Conservation (phyloP, 2,329 filamentous ascomycete species). For the Cladosporium sp. region DNA sequence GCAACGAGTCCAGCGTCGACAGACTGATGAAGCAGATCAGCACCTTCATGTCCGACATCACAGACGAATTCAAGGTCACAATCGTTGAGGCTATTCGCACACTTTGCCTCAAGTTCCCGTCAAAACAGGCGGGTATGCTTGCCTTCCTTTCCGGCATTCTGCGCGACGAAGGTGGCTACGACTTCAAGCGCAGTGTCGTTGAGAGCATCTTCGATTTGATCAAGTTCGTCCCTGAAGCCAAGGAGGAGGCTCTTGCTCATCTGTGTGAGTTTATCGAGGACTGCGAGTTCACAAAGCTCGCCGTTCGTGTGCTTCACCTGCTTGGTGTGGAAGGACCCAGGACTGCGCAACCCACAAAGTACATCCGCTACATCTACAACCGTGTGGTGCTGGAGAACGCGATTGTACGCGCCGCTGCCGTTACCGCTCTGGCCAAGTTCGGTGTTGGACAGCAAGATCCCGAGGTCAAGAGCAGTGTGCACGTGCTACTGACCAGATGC, state of each 20-base stretch:
- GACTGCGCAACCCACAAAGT: slow-evolving; percentile 94
- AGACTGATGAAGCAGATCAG: slow-evolving; percentile 98
- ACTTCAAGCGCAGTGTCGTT: slow-evolving; percentile 96
- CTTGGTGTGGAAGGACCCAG: slow-evolving; percentile 93
- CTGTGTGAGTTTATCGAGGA: slow-evolving; percentile 99
- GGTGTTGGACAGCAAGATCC: slow-evolving; percentile 94
- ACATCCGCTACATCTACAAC: slow-evolving; percentile 99
- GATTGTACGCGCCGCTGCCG: slow-evolving; percentile 89
- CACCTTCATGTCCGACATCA: slow-evolving; percentile 98
- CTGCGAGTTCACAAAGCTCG: slow-evolving; percentile 97
- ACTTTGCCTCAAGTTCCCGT: slow-evolving; percentile 94
- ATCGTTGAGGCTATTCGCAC: slow-evolving; percentile 98
- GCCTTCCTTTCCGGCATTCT: slow-evolving; percentile 96
- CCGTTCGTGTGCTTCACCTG: slow-evolving; percentile 90
- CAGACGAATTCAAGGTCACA: slow-evolving; percentile 99
- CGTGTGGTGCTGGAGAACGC: slow-evolving; percentile 96
- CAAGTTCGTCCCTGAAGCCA: slow-evolving; percentile 92
- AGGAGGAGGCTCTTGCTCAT: slow-evolving; percentile 82
- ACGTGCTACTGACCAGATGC: slow-evolving; percentile 88
- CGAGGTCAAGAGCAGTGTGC: slow-evolving; percentile 94
- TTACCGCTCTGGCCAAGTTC: slow-evolving; percentile 95
- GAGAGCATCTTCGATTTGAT: slow-evolving; percentile 99
- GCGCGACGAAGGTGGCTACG: slow-evolving; percentile 94
- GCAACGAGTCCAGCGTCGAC: slow-evolving; percentile 95
- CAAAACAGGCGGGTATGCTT: slow-evolving; percentile 97